Evolutionary conservation across 306 rosid genomes (phyloP).

Genomic region (Castanospermum australe): DNA sequence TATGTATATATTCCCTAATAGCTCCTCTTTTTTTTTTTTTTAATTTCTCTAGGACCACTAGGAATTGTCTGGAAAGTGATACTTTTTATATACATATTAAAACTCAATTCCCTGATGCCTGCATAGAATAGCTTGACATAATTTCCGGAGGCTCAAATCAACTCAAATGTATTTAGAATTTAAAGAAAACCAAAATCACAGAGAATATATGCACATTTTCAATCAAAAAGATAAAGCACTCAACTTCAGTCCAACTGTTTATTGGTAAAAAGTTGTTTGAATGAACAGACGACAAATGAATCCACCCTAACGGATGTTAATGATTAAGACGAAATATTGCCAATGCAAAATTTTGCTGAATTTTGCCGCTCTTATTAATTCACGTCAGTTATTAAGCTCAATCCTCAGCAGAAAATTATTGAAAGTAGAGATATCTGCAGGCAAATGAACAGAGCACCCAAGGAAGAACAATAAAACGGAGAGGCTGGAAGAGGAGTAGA

Average conservation of each 20-base stretch:
- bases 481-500: background rate
- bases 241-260: background rate
- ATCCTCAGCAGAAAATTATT: background rate
- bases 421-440: background rate
- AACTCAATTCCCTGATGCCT: background rate
- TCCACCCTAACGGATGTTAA: background rate
- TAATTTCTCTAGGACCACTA: background rate
- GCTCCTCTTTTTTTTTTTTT: background rate
- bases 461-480: background rate
- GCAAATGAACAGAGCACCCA: background rate
- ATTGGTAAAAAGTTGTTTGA: background rate
- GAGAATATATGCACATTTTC: background rate
- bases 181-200: background rate
- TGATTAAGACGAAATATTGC: background rate
- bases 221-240: background rate
- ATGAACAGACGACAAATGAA: background rate
- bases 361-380: background rate
- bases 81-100: no score
- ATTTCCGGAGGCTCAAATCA: background rate
- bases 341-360: background rate
- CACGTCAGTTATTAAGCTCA: background rate
- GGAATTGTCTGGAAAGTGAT: background rate
- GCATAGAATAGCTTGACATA: background rate
- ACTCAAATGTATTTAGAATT: background rate
- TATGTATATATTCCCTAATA: background rate